Evolutionary conservation across 345 rosid genomes (phyloP).

Genomic region (Salix purpurea): DNA sequence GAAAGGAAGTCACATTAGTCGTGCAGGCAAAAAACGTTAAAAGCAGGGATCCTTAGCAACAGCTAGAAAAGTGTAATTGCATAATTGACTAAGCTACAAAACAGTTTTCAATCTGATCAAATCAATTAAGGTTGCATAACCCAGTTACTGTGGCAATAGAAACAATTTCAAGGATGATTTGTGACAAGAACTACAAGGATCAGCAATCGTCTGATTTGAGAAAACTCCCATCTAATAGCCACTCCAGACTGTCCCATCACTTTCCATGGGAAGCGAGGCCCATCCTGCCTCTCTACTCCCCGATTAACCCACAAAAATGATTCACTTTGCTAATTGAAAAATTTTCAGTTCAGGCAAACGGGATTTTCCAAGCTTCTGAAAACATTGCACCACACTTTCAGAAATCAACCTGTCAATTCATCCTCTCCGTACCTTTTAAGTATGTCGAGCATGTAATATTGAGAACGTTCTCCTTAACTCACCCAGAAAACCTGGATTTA

Average conservation of each 20-base stretch:
- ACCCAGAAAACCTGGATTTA: not conserved
- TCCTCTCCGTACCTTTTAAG: not conserved
- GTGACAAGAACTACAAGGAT: not conserved
- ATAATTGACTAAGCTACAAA: not conserved
- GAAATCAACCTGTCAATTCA: not conserved
- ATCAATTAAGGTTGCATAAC: not conserved
- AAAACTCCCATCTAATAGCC: not conserved
- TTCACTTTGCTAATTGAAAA: no score
- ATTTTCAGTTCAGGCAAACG: not conserved
- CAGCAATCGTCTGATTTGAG: not conserved
- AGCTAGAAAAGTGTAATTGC: not conserved
- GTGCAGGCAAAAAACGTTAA: not conserved
- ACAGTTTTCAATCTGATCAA: not conserved
- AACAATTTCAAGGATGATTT: not conserved
- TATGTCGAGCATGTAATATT: not conserved
- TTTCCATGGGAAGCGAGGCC: not conserved
- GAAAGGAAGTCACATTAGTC: not conserved
- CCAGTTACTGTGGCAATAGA: not conserved
- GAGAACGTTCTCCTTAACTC: not conserved
- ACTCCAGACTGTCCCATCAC: not conserved
- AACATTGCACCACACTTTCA: not conserved
- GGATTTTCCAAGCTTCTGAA: not conserved
- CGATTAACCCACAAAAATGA: not conserved
- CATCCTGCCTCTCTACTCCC: no score
- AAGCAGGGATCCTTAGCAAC: not conserved